phyloP scores from a whole-genome alignment of 805 yeast genomes.

The Monosporozyma aerobia region DNA sequence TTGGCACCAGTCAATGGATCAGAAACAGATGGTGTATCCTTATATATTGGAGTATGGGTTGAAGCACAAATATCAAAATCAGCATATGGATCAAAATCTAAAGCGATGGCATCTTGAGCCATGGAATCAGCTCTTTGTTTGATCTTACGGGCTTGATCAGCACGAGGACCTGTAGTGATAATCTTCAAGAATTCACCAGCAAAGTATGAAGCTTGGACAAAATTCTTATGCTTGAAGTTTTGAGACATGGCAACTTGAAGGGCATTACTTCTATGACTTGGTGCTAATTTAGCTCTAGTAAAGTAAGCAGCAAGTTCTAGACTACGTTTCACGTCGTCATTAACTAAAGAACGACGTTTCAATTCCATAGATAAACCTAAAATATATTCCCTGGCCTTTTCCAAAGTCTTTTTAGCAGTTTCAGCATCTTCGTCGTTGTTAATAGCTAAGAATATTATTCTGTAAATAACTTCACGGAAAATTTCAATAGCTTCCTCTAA shows the following conservation, averaged over 20 bases:
- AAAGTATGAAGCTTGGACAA: constrained; percentile 78
- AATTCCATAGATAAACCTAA: constrained; percentile 87
- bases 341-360: constrained; percentile 71
- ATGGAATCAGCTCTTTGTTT: constrained; percentile 70
- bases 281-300: constrained; percentile 73
- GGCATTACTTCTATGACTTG: constrained; percentile 79
- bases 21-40: constrained; percentile 52
- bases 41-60: constrained; percentile 81
- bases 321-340: constrained; percentile 68
- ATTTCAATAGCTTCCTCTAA: constrained; percentile 68
- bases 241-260: constrained; percentile 92
- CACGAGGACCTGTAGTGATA: constrained; percentile 64
- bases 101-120: constrained; percentile 78
- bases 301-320: constrained; percentile 94
- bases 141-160: constrained; percentile 80
- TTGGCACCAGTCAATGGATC: constrained; percentile 89
- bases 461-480: constrained; percentile 74
- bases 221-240: constrained; percentile 82
- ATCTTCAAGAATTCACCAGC: constrained; percentile 75
- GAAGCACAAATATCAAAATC: constrained; percentile 85
- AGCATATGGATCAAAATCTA: constrained; percentile 88
- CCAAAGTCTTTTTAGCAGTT: constrained; percentile 61
- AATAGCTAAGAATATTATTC: constrained; percentile 63
- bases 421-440: constrained; percentile 65
- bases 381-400: constrained; percentile 79